Evolutionary conservation across 106 monocot genomes (phyloP), one percentile per base, ranked within the genome.

Genomic region (Dioscorea zingiberensis): DNA sequence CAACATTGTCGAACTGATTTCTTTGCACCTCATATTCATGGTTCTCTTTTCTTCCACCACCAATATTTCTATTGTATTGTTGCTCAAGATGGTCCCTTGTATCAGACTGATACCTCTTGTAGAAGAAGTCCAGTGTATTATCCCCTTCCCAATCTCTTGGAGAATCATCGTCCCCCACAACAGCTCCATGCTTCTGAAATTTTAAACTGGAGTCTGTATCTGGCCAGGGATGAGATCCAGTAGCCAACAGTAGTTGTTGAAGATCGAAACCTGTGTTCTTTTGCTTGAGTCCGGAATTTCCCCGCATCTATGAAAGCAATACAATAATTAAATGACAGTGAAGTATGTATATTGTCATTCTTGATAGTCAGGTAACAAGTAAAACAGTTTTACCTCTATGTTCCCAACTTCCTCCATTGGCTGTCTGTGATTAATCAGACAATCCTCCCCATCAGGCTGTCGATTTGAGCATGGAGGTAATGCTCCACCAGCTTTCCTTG

Each of bases 381-480:
- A 38, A 38, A 38, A 38, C 10, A 38, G 0, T 38, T 38, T 46
- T 85, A 91, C 91, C 91, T 87, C 87, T 57, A 87, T 81, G 63
- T 87, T 93, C 60, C 85, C 85, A 51, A 85, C 85, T 27, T 85
- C 85, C 69, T 89, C 88, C 77, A 86, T 80, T 64, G 83, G 80
- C 38, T 60, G 81, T 53, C 77, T 79, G 21, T 55, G 56, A 54
- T 38, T 38, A 38, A 38, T 38, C 38, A 38, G 38, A 6, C 38
- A 38, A 38, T 38, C 38, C 38, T 38, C 4, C 10, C 10, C 38
- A 38, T 38, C 38, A 38, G 6, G 38, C 10, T 38, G 38, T 38
- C 38, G 38, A 38, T 66, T 82, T 69, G 78, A 63, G 62, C 32
- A 65, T 15, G 73, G 48, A 54, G 83, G 70, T 17, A 81, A 82